These are phyloP conservation scores for Gossypium ekmanianum DNA, from an alignment of 345 rosid genomes.

Conservation along the genomic window DNA sequence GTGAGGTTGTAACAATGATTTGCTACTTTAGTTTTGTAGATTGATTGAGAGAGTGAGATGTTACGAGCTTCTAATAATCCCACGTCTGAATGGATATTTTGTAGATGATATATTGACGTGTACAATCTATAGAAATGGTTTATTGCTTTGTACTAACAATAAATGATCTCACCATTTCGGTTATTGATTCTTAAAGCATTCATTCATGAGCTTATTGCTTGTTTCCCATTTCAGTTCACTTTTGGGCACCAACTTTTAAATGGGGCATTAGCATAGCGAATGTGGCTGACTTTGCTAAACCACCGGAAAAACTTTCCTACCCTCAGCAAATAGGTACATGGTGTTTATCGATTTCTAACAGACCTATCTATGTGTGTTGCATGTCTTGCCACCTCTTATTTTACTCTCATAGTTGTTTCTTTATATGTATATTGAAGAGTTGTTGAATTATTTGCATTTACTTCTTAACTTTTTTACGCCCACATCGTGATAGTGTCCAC, in stretches of 20 bases:
- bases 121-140: not conserved
- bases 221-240: constrained; percentile 57
- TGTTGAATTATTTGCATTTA: not conserved
- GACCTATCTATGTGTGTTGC: not conserved
- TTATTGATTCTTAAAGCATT: constrained; percentile 21
- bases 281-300: constrained; percentile 76
- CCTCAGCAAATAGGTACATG: constrained; percentile 75
- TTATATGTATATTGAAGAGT: not conserved
- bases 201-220: not conserved
- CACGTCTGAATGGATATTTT: not conserved
- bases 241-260: constrained; percentile 94
- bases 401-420: not conserved
- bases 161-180: constrained; percentile 31
- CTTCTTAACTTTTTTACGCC: not conserved
- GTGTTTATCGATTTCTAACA: not conserved
- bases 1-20: not conserved
- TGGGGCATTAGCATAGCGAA: constrained; percentile 96
- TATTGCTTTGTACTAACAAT: constrained; percentile 2
- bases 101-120: not conserved
- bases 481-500: not conserved
- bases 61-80: constrained; percentile 5
- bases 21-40: not conserved
- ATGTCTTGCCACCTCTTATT: constrained; percentile 20
- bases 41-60: not conserved
- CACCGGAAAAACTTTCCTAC: constrained; percentile 80